A percentile compares a stretch with the other conserved stretches of the same genome.
phyloP scores from a whole-genome alignment of 1,284 basidiomycete species.

The Wolfiporia cocos region DNA sequence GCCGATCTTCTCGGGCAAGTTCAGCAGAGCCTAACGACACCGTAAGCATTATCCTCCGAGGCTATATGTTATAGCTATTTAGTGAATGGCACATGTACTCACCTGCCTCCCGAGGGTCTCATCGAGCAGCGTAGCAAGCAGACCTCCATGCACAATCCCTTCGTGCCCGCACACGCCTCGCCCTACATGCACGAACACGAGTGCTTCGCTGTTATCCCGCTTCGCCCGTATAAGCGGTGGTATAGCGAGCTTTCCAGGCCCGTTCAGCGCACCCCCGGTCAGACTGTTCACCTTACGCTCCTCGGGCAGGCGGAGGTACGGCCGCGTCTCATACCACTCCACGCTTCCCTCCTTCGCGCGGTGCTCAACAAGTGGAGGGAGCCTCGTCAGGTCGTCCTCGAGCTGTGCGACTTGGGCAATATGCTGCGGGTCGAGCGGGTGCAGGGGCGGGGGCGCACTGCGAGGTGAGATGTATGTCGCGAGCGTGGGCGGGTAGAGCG shows the following conservation, averaged over 20 bases:
- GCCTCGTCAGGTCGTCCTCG: constrained; percentile 63
- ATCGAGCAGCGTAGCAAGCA: constrained; percentile 87
- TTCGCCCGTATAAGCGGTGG: constrained; percentile 72
- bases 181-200: constrained; percentile 78
- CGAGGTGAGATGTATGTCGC: constrained; percentile 66
- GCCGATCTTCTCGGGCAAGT: constrained; percentile 86
- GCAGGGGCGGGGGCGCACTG: constrained; percentile 61
- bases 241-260: constrained; percentile 80
- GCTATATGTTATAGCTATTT: too few relatives aligned
- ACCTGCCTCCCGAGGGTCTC: constrained; percentile 83
- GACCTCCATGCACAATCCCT: constrained; percentile 90
- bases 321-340: constrained; percentile 75
- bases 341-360: constrained; percentile 39
- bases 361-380: constrained; percentile 56
- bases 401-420: constrained; percentile 52
- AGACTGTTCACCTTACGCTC: constrained; percentile 74
- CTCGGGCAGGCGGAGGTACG: constrained; percentile 66
- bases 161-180: constrained; percentile 87
- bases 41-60: too few relatives aligned
- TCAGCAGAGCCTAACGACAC: constrained; percentile 62
- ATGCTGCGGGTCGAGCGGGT: constrained; percentile 58
- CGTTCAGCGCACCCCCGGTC: constrained; percentile 79
- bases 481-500: constrained; percentile 58
- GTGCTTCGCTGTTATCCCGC: constrained; percentile 68
- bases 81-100: constrained; percentile 23